Conservation (phyloP, 2,329 filamentous ascomycete species). For the Parasarocladium wereldwijsianum region DNA sequence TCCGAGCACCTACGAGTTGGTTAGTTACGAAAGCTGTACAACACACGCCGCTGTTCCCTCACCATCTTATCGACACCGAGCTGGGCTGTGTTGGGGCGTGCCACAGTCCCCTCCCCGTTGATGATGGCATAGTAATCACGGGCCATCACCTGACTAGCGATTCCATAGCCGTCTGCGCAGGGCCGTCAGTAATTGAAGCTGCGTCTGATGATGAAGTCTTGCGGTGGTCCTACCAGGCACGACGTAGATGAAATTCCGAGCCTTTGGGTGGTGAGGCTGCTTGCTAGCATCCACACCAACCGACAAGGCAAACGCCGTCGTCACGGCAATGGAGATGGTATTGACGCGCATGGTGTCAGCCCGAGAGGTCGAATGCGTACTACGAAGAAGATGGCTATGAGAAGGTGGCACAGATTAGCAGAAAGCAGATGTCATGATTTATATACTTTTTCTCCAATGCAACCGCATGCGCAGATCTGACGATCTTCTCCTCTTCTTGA, state of each 20-base stretch:
- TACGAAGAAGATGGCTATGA: too few species aligned
- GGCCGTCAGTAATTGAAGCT: not conserved
- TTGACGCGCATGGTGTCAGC: conserved; percentile 3
- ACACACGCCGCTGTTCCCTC: conserved; percentile 2
- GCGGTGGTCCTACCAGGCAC: conserved; percentile 12
- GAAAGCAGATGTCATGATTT: too few species aligned
- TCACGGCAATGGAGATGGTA: not conserved
- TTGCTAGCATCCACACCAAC: not conserved
- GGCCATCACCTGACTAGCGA: conserved; percentile 15
- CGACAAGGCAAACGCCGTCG: not conserved
- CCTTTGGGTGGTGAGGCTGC: conserved; percentile 4
- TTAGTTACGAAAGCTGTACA: too few species aligned
- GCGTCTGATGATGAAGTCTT: not conserved
- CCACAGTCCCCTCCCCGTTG: conserved; percentile 8
- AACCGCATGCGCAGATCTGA: too few species aligned
- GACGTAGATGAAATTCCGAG: conserved; percentile 18
- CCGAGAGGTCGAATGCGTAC: too few species aligned
- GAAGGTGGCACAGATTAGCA: too few species aligned
- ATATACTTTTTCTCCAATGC: too few species aligned
- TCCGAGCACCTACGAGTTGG: conserved; percentile 9
- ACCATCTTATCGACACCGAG: conserved; percentile 11
- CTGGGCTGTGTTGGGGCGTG: conserved; percentile 7
- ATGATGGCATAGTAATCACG: conserved; percentile 10
- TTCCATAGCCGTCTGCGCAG: conserved; percentile 11
- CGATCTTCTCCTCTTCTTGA: too few species aligned